These are phyloP conservation scores for Thielaviopsis populi DNA, from an alignment of 2,329 filamentous ascomycete genomes.

Conservation along the genomic window DNA sequence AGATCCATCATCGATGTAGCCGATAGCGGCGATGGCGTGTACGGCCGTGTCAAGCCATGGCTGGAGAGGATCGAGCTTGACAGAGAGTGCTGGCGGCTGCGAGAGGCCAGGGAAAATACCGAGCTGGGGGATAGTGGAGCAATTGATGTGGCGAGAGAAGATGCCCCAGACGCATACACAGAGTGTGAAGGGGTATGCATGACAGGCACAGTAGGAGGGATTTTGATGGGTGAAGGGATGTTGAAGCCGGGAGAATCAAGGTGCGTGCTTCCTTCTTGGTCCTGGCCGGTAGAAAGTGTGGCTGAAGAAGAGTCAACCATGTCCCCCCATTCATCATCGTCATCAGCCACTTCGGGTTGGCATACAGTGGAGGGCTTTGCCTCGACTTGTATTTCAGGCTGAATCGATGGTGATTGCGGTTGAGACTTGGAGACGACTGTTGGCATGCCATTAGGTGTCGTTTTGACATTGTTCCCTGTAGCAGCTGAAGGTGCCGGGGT, in stretches of 20 bases:
- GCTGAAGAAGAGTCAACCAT: constrained; percentile 29
- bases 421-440: not conserved
- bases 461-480: not conserved
- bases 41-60: not conserved
- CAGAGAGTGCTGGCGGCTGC: not conserved
- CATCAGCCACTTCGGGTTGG: constrained; percentile 20
- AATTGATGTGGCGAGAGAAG: constrained; percentile 8
- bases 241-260: not conserved
- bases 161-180: constrained; percentile 10
- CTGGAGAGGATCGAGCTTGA: constrained; percentile 4
- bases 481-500: not conserved
- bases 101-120: not conserved
- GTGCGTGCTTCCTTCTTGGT: not conserved
- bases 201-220: constrained; percentile 10
- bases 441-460: not conserved
- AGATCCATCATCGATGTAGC: constrained; percentile 3
- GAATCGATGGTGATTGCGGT: constrained; percentile 10
- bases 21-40: constrained; percentile 14
- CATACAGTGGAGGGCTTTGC: not conserved
- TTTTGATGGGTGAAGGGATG: not conserved
- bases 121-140: constrained; percentile 2
- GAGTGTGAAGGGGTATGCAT: constrained; percentile 13
- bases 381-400: not conserved
- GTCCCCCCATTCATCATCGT: constrained; percentile 45
- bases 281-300: not conserved